Base-by-base conservation (phyloP, 2,329 filamentous ascomycete genomes). In the Talaromyces sp. region DNA sequence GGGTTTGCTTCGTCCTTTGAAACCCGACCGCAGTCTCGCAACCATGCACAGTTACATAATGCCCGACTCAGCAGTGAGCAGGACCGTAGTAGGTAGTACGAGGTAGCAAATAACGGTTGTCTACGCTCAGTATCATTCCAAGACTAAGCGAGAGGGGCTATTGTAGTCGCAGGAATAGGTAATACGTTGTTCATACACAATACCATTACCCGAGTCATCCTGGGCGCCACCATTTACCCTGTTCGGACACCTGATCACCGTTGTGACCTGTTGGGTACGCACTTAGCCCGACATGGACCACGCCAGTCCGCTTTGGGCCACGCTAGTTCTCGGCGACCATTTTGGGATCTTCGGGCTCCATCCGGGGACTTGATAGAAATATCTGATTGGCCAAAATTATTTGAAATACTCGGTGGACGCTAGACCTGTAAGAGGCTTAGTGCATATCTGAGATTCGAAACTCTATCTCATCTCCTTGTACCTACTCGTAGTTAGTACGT, bases 311-410 rank as follows among this genome's bases (percentile, higher is more conserved):
- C 37, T 57, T 39, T 28, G 21, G 37, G 21, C 6, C 5, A 16
- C 54, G 37, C 54, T 57, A 57, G 57, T 52, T 9, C 40, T 63
- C 62, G 62, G 62, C 62, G 62, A 63, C 62, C 62, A 63, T 57
- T 23, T 56, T 35, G 33, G 23, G 52, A 55, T 42, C 33, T 39
- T 63, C 62, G 62, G 62, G 62, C 62, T 63, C 58, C 62, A 63
- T 12, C 25, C 62, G 62, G 62, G 62, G 62, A 63, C 40, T 50
- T 28, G 6, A 5, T 14, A 1, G 16, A 21, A 14, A 14, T n/a
- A 7, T 0, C 8, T 55, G 11, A 60, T 63, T 63, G 62, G 62
- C 21, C 23, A 33, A 2, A 42, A n/a, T 6, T 60, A 63, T 63
- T 63, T 60, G 39, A 60, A 63, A 63, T 63, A 60, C 62, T 57